Evolutionary conservation across 768 basidiomycete genomes (phyloP), one percentile per base, ranked within the genome.

Genomic region (Trametes cingulata): DNA sequence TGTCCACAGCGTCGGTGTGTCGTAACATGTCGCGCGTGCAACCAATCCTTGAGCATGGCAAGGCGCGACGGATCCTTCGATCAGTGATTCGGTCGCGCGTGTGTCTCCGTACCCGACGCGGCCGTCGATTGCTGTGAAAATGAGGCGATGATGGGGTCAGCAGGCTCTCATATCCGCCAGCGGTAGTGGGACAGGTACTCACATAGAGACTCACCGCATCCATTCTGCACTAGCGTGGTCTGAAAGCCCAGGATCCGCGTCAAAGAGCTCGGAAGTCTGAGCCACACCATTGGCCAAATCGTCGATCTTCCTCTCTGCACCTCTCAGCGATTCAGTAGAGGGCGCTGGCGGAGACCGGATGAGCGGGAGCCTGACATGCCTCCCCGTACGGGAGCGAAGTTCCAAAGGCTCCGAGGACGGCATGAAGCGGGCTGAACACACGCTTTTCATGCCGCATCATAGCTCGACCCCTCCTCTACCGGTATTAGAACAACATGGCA

Each of bases 131-230:
- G 37, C 56, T 57, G 47, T 49, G 56, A 57, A 49, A 27, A 49
- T 6, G 20, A 22, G 35, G n/a, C 25, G 9, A 20, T 13, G 24
- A 3, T 14, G 14, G 2, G 56, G 56, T 57, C 56, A 57, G 46
- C 19, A 41, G 56, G 47, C 47, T 49, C 56, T 57, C 56, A 57
- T 57, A 42, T 57, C 56, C 56, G 56, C 47, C 39, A 49, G 39
- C 56, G 56, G 47, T 49, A 56, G 55, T 56, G 55, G 49, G 46
- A 48, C 36, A 48, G 55, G 41, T 4, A 50, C 56, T 47, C 39
- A 57, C 47, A 45, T 35, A 33, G 47, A 24, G 27, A 41, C 25
- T 9, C 27, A 29, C 27, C 39, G 27, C 39, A 39, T 20, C 39
- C 27, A 29, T 19, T 57, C 13, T 42, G 36, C 46, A 39, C 27